Conservation (phyloP, 208 protist species). For the Crithidia mellificae region DNA sequence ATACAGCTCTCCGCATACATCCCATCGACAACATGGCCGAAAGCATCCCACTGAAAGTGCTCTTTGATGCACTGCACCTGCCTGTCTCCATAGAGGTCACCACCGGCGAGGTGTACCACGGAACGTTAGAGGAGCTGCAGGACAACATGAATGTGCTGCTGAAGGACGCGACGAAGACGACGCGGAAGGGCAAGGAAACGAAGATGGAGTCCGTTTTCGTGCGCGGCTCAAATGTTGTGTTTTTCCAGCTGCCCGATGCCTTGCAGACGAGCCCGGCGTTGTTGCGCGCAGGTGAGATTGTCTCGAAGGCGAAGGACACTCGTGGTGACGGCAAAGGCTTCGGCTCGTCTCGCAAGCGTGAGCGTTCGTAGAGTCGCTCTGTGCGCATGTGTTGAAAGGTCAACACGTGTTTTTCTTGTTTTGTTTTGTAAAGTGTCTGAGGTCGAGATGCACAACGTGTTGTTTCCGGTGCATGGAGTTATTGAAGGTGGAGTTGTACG, state of each 20-base stretch:
- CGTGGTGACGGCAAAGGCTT: conserved; percentile 87
- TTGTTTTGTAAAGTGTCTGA: no score
- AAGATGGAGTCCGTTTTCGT: conserved; percentile 83
- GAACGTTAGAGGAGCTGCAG: conserved; percentile 84
- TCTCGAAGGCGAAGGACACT: conserved; percentile 65
- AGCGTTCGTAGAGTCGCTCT: conserved; percentile 28
- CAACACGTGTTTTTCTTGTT: not conserved
- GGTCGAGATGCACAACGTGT: no score
- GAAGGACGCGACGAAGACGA: conserved; percentile 73
- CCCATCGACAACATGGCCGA: conserved; percentile 36
- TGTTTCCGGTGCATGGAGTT: no score
- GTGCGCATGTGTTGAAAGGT: no score
- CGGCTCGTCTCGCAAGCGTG: conserved; percentile 44
- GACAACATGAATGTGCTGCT: conserved; percentile 94
- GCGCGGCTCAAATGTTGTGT: conserved; percentile 89
- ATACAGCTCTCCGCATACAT: no score
- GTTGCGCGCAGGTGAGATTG: conserved; percentile 53
- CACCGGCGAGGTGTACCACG: conserved; percentile 91
- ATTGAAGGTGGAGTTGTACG: no score
- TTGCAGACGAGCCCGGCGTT: conserved; percentile 76
- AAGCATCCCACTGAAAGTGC: conserved; percentile 93
- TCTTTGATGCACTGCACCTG: conserved; percentile 91
- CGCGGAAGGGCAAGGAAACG: conserved; percentile 56
- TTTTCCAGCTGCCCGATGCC: conserved; percentile 92
- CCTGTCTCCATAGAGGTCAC: conserved; percentile 90